phyloP scores from a whole-genome alignment of 2,329 filamentous ascomycete species.

The Hypoxylon sp. region DNA sequence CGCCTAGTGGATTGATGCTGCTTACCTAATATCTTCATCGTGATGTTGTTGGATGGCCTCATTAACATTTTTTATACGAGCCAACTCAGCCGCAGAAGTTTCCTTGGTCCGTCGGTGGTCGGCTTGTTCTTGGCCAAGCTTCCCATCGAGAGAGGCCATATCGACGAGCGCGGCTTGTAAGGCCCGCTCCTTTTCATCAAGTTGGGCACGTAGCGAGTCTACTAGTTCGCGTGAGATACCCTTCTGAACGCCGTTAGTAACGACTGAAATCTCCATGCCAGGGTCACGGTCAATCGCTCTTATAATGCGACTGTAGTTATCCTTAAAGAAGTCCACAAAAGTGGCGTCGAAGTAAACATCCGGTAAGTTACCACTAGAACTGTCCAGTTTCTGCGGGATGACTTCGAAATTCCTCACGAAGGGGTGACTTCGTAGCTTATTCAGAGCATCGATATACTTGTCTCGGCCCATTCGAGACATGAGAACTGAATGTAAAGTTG shows the following conservation, averaged over 20 bases:
- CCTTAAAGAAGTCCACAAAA: constrained; percentile 94
- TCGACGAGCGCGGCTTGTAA: constrained; percentile 59
- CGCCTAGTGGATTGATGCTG: constrained; percentile 41
- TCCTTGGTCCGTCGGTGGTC: constrained; percentile 75
- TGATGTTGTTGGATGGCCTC: constrained; percentile 76
- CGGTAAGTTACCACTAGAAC: constrained; percentile 66
- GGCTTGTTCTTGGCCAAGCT: constrained; percentile 75
- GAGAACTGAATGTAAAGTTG: constrained; percentile 81
- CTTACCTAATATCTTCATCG: constrained; percentile 68
- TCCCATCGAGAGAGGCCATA: constrained; percentile 57
- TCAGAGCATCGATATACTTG: constrained; percentile 84
- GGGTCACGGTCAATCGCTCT: constrained; percentile 92
- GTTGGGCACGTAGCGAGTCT: constrained; percentile 79
- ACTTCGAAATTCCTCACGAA: constrained; percentile 91
- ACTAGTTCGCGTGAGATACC: constrained; percentile 94
- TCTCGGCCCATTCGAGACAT: constrained; percentile 82
- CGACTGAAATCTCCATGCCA: constrained; percentile 82
- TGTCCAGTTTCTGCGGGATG: constrained; percentile 72
- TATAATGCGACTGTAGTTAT: constrained; percentile 87
- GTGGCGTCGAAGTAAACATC: constrained; percentile 85
- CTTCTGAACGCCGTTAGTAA: constrained; percentile 81
- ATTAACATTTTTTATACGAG: constrained; percentile 69
- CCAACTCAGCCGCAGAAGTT: constrained; percentile 60
- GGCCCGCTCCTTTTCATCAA: constrained; percentile 73
- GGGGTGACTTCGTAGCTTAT: constrained; percentile 78